phyloP scores from a whole-genome alignment of 1,139 yeast species.

The Yamadazyma sp. region DNA sequence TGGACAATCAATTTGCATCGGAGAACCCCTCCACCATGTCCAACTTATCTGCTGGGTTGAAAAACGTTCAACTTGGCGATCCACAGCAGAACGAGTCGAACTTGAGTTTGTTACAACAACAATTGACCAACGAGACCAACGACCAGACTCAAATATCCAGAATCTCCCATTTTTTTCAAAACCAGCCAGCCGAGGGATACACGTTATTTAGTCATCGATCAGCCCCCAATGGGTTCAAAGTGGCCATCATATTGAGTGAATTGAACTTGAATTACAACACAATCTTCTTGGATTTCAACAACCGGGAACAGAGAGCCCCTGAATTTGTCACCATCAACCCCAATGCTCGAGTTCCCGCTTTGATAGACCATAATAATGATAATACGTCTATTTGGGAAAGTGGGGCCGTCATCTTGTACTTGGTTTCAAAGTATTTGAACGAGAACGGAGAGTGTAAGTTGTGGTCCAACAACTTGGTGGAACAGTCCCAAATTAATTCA shows the following conservation, averaged over 20 bases:
- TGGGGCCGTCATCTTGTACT: slow-evolving; percentile 82
- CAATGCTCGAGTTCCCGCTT: slow-evolving; percentile 91
- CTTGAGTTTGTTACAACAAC: slow-evolving; percentile 41
- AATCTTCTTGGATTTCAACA: slow-evolving; percentile 81
- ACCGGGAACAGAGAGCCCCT: slow-evolving; percentile 90
- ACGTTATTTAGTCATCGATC: slow-evolving; percentile 88
- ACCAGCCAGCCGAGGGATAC: slow-evolving; percentile 81
- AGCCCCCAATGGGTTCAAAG: slow-evolving; percentile 96
- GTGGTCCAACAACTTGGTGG: slow-evolving; percentile 78
- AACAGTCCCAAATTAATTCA: slow-evolving; percentile 81
- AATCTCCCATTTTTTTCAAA: slow-evolving; percentile 71
- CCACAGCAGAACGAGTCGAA: slow-evolving; percentile 45
- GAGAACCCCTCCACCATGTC: slow-evolving; percentile 32
- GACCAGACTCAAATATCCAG: slow-evolving; percentile 48
- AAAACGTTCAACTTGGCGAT: slow-evolving; percentile 41
- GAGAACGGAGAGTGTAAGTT: slow-evolving; percentile 73
- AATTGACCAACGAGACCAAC: slow-evolving; percentile 37
- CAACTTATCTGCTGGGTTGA: slow-evolving; percentile 52
- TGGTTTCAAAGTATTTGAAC: slow-evolving; percentile 65
- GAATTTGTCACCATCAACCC: slow-evolving; percentile 91
- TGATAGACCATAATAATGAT: slow-evolving; percentile 81
- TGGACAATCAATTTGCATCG: slow-evolving; percentile 5
- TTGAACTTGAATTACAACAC: slow-evolving; percentile 78
- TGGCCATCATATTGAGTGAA: slow-evolving; percentile 86
- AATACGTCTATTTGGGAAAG: slow-evolving; percentile 91